Percentiles rank a stretch among this genome's conserved stretches.
Conservation (phyloP, 352 stramenopile genomes). For the Thalassiosira pacifica region DNA sequence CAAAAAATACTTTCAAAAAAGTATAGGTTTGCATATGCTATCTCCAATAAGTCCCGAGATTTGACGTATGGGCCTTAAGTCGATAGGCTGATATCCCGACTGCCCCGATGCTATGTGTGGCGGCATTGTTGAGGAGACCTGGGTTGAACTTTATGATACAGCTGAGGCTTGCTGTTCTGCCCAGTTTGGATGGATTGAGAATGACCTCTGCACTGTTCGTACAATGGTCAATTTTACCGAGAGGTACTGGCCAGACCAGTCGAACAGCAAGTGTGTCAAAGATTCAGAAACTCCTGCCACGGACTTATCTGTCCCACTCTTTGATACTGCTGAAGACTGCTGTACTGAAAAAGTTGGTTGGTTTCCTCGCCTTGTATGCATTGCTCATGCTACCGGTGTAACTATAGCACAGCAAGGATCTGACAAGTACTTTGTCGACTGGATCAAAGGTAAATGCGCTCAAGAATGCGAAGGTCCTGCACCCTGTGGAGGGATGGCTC, state of each 20-base stretch:
- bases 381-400: background rate
- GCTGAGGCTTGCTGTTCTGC: constrained; percentile 17
- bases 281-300: background rate
- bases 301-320: background rate
- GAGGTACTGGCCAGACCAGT: constrained; percentile 19
- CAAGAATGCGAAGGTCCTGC: constrained; percentile 12
- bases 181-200: constrained; percentile 35
- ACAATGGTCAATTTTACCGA: background rate
- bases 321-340: constrained; percentile 8
- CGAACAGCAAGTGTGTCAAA: constrained; percentile 10
- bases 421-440: constrained; percentile 19
- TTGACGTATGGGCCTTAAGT: too few species aligned
- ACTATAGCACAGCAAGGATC: background rate
- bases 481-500: constrained; percentile 13
- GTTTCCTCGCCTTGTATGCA: background rate
- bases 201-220: constrained; percentile 16
- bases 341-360: background rate
- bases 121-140: constrained; percentile 24
- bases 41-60: too few species aligned
- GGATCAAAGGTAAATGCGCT: background rate
- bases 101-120: too few species aligned
- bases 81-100: too few species aligned
- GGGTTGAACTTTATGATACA: constrained; percentile 11
- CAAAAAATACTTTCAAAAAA: too few species aligned
- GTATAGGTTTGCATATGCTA: too few species aligned